Evolutionary conservation across 176 grass and related monocot species (phyloP), one percentile per base, ranked within the genome.

Genomic region (Oryza punctata): DNA sequence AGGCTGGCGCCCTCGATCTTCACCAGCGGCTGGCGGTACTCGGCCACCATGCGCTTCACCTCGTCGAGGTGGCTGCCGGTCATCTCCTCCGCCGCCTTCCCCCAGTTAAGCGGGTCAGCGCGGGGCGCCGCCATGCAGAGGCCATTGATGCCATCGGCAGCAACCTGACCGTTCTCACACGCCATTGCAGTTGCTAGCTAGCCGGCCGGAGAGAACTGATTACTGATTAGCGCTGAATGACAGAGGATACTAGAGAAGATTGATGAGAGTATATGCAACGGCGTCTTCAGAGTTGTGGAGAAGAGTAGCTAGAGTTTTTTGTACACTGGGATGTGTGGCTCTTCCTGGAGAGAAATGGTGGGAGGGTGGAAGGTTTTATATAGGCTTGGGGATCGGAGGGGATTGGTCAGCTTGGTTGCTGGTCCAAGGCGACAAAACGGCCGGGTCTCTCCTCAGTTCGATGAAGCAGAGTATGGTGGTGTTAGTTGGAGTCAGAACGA

Each of bases 91-190:
- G 90, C 90, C 0, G 90, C 86, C 82, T 82, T 88, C 3, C 76
- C 85, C 86, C 86, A 91, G 81, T 91, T 91, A 1, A 91, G 82
- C 30, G 86, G 86, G 81, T 91, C 85, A 52, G 84, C 80, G 50
- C 81, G 78, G 3, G 81, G 80, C 16, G 49, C 23, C 5, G 82
- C 69, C 85, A 87, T 15, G 65, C 88, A 89, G 1, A 89, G 52
- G 7, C 3, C 18, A 0, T 9, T 24, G 2, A 30, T 63, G 65
- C 77, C 70, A 12, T 70, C 76, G 70, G 87, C 29, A 7, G 65
- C 69, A 69, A 9, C 45, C 11, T 9, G 15, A 28, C 61, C 80
- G 40, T 84, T 87, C n/a, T 87, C 85, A 46, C 46, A 88, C 79
- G 46, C 85, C 85, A 86, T 90, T 16, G 7, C 21, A 13, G 11